Base-by-base conservation (phyloP, 2,329 filamentous ascomycete species). In the Diaporthe citriasiana region DNA sequence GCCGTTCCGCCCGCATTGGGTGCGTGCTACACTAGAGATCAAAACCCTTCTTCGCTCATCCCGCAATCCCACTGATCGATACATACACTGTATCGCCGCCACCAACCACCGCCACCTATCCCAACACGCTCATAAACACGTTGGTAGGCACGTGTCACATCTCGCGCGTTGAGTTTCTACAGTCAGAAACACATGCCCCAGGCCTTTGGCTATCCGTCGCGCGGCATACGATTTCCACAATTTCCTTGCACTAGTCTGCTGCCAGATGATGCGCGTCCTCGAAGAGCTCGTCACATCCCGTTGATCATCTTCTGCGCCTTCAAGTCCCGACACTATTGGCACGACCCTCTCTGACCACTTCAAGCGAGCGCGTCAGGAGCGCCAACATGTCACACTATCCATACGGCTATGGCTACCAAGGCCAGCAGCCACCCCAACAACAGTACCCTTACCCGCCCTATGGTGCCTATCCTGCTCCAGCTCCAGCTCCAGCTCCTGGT, bases 301-400 rank as follows among this genome's bases (percentile, higher is more conserved):
- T 71, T 71, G 42, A 53, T 63, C 69, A 47, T 42, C 47, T 65
- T 57, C 53, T 47, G 51, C 60, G 63, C 66, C 27, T 71, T 70
- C 73, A 66, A 42, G 35, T 65, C 68, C 53, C 59, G 70, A 56
- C 71, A 56, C 76, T n/a, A 56, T 53, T 69, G 53, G 55, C 70
- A 47, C 74, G 47, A 40, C 65, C 73, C 65, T 70, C 69, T 71
- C 68, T 74, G 57, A 71, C 60, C 55, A 75, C 65, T 59, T 55
- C 76, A 63, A 73, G 59, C 59, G 25, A 53, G 50, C 47, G 69
- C 30, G 30, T 72, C 51, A 78, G 74, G 56, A 87, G 65, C 25
- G 35, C 72, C 51, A 78, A 73, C 50, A 87, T 87, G 84, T 81
- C 84, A 51, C 82, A 84, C 63, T 83, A 83, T 74, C 81, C 82